Evolutionary conservation across 108 stramenopile genomes (phyloP).

Genomic region (Nitzschia palea): DNA sequence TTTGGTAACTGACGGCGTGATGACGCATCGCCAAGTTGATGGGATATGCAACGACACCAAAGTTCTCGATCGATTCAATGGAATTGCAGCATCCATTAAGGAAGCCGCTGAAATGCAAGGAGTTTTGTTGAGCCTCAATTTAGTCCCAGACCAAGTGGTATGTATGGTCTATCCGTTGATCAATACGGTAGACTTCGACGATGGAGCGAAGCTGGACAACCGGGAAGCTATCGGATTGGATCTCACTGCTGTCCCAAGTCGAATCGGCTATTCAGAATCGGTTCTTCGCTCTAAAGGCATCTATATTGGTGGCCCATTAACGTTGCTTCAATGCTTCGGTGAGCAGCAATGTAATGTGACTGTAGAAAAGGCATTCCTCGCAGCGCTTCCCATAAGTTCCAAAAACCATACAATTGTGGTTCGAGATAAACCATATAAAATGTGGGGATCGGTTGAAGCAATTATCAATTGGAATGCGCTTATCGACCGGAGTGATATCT

Average conservation of each 20-base stretch:
- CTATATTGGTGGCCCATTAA: constrained; percentile 60
- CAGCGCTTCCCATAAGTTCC: constrained; percentile 45
- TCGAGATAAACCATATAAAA: constrained; percentile 35
- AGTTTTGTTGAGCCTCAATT: constrained; percentile 36
- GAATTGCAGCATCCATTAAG: constrained; percentile 40
- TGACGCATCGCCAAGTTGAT: constrained; percentile 35
- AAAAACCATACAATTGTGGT: constrained; percentile 37
- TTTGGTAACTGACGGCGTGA: not conserved
- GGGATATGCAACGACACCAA: constrained; percentile 34
- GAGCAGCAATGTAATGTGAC: constrained; percentile 22
- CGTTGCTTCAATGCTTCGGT: constrained; percentile 28
- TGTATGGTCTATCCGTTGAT: constrained; percentile 36
- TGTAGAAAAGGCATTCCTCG: constrained; percentile 44
- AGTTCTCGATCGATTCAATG: constrained; percentile 22
- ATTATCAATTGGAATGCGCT: constrained; percentile 40
- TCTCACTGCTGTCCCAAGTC: constrained; percentile 21
- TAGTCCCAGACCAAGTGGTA: constrained; percentile 39
- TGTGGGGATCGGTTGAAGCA: constrained; percentile 58
- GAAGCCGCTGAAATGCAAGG: constrained; percentile 35
- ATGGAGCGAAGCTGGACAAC: constrained; percentile 26
- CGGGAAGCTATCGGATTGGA: constrained; percentile 34
- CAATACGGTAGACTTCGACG: constrained; percentile 46
- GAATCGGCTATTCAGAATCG: constrained; percentile 24
- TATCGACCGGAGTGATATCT: constrained; percentile 41
- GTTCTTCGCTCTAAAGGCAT: constrained; percentile 42